phyloP scores from a whole-genome alignment of 495 filamentous ascomycete species.

The Aspergillus sparsus region DNA sequence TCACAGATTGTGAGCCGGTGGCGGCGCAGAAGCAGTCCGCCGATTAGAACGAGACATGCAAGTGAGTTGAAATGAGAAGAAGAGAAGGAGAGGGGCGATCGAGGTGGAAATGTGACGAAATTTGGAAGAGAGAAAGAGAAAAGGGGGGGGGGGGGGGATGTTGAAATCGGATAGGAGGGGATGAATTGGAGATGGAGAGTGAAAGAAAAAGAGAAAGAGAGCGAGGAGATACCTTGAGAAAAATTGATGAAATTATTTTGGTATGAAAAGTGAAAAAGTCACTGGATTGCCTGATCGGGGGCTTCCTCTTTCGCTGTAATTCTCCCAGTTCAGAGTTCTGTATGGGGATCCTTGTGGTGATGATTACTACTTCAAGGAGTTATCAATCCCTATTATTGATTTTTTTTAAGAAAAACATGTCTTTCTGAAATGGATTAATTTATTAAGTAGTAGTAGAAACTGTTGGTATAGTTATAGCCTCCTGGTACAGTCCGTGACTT shows the following conservation, averaged over 20 bases:
- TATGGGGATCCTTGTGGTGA: background rate
- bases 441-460: no score
- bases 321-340: background rate
- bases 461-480: no score
- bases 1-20: conserved; percentile 10
- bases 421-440: no score
- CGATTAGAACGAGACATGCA: conserved; percentile 17
- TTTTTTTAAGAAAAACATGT: no score
- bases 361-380: background rate
- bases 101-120: conserved; percentile 4
- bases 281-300: conserved; percentile 15
- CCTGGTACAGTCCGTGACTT: no score
- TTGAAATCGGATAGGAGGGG: conserved; percentile 6
- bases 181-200: conserved; percentile 13
- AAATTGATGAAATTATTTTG: conserved; percentile 1
- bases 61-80: conserved; percentile 1
- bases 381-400: no score
- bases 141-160: conserved; percentile 11
- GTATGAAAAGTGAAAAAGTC: background rate
- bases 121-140: background rate
- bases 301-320: background rate
- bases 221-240: background rate
- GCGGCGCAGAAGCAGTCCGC: conserved; percentile 19
- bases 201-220: conserved; percentile 5
- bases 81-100: background rate